Conservation (phyloP, 352 stramenopile genomes). For the Pythium rhizo-oryzae region DNA sequence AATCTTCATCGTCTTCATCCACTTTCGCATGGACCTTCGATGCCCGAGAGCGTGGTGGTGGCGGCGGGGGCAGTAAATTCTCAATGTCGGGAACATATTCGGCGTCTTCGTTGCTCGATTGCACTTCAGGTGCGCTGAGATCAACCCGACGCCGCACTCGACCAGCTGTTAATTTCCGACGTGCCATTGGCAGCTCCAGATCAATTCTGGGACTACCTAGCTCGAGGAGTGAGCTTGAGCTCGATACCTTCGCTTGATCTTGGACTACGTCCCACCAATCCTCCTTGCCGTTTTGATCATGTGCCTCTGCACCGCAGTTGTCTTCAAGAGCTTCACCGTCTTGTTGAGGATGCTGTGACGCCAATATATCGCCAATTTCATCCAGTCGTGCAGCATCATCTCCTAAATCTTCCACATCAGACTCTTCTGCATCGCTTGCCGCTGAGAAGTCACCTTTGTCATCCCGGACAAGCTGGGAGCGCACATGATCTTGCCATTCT, state of each 20-base stretch:
- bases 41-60: not conserved
- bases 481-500: conserved; percentile 14
- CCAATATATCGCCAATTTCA: conserved; percentile 74
- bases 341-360: conserved; percentile 52
- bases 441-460: conserved; percentile 16
- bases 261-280: conserved; percentile 63
- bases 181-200: not conserved
- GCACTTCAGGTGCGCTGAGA: not conserved
- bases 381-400: conserved; percentile 32
- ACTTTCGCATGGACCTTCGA: not conserved
- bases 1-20: conserved; percentile 48
- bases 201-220: conserved; percentile 49
- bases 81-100: conserved; percentile 58
- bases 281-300: conserved; percentile 2
- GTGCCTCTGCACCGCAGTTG: not conserved
- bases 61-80: conserved; percentile 53
- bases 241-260: conserved; percentile 31
- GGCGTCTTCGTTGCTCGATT: conserved; percentile 35
- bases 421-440: conserved; percentile 2
- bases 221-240: conserved; percentile 45
- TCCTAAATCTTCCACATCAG: conserved; percentile 25
- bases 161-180: not conserved
- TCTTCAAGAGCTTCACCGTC: conserved; percentile 13
- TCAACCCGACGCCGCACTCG: not conserved
- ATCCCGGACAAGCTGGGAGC: not conserved